These are phyloP conservation scores for Acephala macrosclerotiorum DNA, from an alignment of 2,329 filamentous ascomycete species.

Conservation along the genomic window DNA sequence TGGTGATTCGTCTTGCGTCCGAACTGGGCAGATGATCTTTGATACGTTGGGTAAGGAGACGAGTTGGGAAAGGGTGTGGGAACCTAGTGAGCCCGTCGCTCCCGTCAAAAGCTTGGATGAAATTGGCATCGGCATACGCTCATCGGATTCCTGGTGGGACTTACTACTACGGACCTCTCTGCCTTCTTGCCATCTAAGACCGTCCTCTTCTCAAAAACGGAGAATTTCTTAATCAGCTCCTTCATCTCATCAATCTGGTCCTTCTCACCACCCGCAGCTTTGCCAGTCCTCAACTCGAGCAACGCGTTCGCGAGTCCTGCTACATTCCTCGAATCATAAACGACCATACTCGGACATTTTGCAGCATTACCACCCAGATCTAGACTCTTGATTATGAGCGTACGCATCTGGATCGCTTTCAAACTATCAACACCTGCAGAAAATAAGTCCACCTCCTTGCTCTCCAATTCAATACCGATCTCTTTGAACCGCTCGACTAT, in stretches of 20 bases:
- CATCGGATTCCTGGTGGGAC: background rate
- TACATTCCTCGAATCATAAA: constrained; percentile 64
- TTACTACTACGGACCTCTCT: constrained; percentile 10
- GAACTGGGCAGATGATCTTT: constrained; percentile 59
- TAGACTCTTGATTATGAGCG: constrained; percentile 57
- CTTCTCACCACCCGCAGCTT: constrained; percentile 43
- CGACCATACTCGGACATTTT: constrained; percentile 56
- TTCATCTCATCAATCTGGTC: constrained; percentile 52
- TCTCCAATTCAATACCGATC: constrained; percentile 19
- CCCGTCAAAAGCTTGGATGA: constrained; percentile 61
- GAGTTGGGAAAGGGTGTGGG: constrained; percentile 66
- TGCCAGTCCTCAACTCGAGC: constrained; percentile 44
- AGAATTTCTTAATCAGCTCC: constrained; percentile 53
- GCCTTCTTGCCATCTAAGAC: constrained; percentile 22
- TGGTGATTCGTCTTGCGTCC: constrained; percentile 44
- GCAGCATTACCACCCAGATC: constrained; percentile 56
- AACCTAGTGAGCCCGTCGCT: constrained; percentile 69
- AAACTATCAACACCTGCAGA: constrained; percentile 64
- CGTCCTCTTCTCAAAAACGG: constrained; percentile 44
- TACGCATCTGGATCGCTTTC: constrained; percentile 63
- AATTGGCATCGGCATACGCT: background rate
- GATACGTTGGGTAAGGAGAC: constrained; percentile 61
- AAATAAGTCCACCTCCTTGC: constrained; percentile 63
- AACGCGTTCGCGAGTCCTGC: constrained; percentile 55
- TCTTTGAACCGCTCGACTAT: constrained; percentile 38